Evolutionary conservation across 2,329 filamentous ascomycete species (phyloP), one percentile per base, ranked within the genome.

Genomic region (Aspergillus aculeatus): DNA sequence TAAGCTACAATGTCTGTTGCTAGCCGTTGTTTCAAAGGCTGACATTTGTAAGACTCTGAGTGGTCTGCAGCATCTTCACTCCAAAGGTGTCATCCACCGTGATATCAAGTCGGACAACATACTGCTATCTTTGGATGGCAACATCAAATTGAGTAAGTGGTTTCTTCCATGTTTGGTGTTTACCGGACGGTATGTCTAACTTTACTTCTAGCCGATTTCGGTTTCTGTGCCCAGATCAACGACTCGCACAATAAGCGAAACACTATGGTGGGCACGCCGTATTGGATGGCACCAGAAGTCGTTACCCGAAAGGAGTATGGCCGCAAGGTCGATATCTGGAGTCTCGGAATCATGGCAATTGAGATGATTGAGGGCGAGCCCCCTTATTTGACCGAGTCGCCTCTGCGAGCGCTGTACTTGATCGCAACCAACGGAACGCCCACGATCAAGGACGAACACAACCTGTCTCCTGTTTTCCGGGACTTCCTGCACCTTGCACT

Each of bases 101-200:
- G 95, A 99, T 73, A 99, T 99, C 81, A 99, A 99, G 79, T 98
- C 94, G 0, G 95, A 99, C 78, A 99, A 99, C 75, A 96, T 99
- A 65, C 82, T 99, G 44, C 82, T 99, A 35, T 96, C 94, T 12
- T 83, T 96, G 75, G 92, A 97, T 70, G 95, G 95, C 62, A 94
- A 93, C 74, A 98, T 99, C 77, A 99, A 99, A 79, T 86, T 99
- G 58, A 99, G 92, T 96, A 83, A 76, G 91, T 76, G 9, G 14
- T 47, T 29, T 81, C 31, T 50, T 29, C 50, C 32, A 24, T 24
- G 11, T 12, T n/a, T 31, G 14, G 14, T 5, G 14, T 26, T 53
- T 3, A 16, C 10, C 7, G 47, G 35, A 10, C 24, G 29, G 21
- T 32, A 26, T 10, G 50, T 31, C 66, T 75, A 69, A 76, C 64